Evolutionary conservation across 202 grass and related monocot genomes (phyloP).

Genomic region (Carex arenaria): DNA sequence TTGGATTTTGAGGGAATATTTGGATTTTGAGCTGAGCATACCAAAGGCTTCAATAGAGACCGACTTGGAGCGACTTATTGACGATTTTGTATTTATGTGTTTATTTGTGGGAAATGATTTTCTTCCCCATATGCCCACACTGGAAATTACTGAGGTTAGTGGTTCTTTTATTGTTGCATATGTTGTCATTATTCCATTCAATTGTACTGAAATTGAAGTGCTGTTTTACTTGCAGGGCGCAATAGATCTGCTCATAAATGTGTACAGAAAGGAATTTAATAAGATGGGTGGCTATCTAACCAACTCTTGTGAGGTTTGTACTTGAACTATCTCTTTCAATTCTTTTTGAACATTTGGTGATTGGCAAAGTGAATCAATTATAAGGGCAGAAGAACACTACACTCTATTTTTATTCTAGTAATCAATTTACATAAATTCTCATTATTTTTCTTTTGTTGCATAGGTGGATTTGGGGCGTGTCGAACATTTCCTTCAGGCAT

Average conservation of each 20-base stretch:
- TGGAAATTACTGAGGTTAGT: slow-evolving; percentile 42
- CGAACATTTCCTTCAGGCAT: slow-evolving; percentile 30
- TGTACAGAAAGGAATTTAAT: slow-evolving; percentile 43
- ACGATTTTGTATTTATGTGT: slow-evolving; percentile 57
- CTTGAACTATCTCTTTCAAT: slow-evolving; percentile 2
- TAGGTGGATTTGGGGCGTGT: slow-evolving; percentile 38
- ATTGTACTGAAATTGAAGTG: slow-evolving; percentile 1
- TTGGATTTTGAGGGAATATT: slow-evolving; percentile 49
- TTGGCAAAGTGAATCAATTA: background rate
- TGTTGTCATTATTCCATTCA: background rate
- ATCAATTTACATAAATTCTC: background rate
- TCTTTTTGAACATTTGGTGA: slow-evolving; percentile 12
- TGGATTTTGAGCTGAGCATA: slow-evolving; percentile 32
- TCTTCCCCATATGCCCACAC: slow-evolving; percentile 43
- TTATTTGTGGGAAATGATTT: slow-evolving; percentile 61
- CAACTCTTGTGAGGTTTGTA: slow-evolving; percentile 39
- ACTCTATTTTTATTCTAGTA: background rate
- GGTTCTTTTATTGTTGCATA: background rate
- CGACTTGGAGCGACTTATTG: slow-evolving; percentile 37
- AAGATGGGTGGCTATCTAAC: slow-evolving; percentile 51
- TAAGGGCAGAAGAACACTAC: background rate
- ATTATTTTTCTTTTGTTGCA: slow-evolving; percentile 1
- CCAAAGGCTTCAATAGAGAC: slow-evolving; percentile 16
- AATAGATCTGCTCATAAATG: slow-evolving; percentile 37
- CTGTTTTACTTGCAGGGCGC: slow-evolving; percentile 32